These are phyloP conservation scores for Keithomyces neogunnii DNA, from an alignment of 2,329 filamentous ascomycete species.

Conservation along the genomic window DNA sequence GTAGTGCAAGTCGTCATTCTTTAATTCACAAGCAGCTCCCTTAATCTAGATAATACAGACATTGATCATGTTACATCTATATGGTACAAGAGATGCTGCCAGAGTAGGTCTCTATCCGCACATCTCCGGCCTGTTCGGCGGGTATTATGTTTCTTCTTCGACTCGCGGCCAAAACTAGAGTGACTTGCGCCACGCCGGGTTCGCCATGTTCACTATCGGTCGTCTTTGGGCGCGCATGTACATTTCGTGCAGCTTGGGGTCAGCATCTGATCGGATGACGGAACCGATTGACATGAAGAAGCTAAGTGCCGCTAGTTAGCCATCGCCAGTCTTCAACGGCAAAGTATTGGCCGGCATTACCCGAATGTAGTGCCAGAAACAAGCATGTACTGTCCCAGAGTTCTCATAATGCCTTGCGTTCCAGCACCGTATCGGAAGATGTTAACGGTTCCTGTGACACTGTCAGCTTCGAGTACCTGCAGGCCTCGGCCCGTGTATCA, in stretches of 20 bases:
- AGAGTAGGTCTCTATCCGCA: not conserved
- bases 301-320: conserved; percentile 24
- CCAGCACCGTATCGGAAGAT: conserved; percentile 94
- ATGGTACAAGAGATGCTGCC: conserved; percentile 4
- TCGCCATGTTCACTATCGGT: conserved; percentile 54
- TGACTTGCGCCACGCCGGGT: conserved; percentile 25
- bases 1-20: not conserved
- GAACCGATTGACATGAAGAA: conserved; percentile 99
- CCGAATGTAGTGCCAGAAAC: conserved; percentile 94
- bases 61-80: not conserved
- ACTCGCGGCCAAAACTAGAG: not conserved
- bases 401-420: conserved; percentile 87
- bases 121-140: not conserved
- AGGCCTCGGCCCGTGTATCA: not conserved
- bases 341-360: conserved; percentile 36
- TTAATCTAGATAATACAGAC: not conserved
- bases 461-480: not conserved
- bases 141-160: conserved; percentile 5
- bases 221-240: conserved; percentile 67
- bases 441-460: conserved; percentile 68
- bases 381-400: conserved; percentile 92
- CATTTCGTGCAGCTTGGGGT: conserved; percentile 63
- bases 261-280: conserved; percentile 86
- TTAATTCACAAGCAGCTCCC: not conserved
- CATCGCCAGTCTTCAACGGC: conserved; percentile 12